Evolutionary conservation across 2,329 filamentous ascomycete genomes (phyloP).

Genomic region (Elsinoe australis): DNA sequence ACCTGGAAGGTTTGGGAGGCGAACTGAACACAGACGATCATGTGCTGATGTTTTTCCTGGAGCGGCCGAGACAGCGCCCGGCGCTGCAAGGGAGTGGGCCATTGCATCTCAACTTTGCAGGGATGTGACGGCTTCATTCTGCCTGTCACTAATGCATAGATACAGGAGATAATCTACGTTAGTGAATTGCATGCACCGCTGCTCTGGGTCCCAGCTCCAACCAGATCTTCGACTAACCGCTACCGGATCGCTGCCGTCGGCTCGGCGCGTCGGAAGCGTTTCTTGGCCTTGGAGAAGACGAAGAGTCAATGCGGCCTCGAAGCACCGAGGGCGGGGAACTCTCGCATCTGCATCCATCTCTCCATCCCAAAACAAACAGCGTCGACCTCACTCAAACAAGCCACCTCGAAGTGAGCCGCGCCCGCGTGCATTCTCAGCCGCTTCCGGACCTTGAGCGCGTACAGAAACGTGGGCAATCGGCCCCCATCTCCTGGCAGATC

Average conservation of each 20-base stretch:
- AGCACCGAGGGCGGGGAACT: constrained; percentile 11
- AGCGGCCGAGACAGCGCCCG: background rate
- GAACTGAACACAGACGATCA: constrained; percentile 2
- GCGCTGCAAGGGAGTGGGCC: background rate
- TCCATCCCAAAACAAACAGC: too few species aligned
- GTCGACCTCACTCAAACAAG: constrained; percentile 4
- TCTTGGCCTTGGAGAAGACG: constrained; percentile 1
- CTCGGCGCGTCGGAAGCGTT: constrained; percentile 8
- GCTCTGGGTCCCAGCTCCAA: constrained; percentile 4
- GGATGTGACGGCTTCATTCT: background rate
- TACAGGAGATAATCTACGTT: background rate
- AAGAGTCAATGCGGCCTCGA: background rate
- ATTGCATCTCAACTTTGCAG: background rate
- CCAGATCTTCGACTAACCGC: background rate
- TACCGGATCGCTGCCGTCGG: background rate
- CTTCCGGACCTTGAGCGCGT: background rate
- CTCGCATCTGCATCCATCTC: constrained; percentile 2
- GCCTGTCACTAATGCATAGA: constrained; percentile 8
- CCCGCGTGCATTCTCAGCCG: background rate
- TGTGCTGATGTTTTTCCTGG: background rate
- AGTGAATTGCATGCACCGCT: constrained; percentile 5
- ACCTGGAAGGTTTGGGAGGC: constrained; percentile 3
- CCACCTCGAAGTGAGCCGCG: background rate
- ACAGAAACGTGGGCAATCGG: constrained; percentile 6
- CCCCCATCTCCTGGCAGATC: constrained; percentile 5